Percentiles rank a stretch among this genome's conserved stretches.
phyloP scores from a whole-genome alignment of 352 stramenopile genomes.

The Blastocystis sp. region DNA sequence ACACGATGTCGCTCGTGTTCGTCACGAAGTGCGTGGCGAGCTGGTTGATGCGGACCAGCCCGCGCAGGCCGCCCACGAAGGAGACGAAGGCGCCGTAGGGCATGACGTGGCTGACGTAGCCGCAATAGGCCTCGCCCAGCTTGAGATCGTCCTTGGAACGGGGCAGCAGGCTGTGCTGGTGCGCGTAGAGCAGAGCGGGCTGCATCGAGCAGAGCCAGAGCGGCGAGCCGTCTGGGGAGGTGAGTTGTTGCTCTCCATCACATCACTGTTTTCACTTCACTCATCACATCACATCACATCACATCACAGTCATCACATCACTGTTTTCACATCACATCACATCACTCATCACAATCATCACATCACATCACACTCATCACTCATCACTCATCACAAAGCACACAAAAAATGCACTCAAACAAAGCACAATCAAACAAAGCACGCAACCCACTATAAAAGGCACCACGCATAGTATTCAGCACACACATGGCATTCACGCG shows the following conservation, averaged over 20 bases:
- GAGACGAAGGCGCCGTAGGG: slow-evolving; percentile 8
- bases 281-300: not conserved
- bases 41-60: not conserved
- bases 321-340: not conserved
- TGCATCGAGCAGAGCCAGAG: slow-evolving; percentile 50
- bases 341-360: not conserved
- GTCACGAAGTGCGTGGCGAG: not conserved
- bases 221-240: not conserved
- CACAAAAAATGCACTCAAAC: no score
- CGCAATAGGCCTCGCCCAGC: not conserved
- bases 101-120: slow-evolving; percentile 1
- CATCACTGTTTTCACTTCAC: not conserved
- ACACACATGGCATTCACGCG: slow-evolving; percentile 46
- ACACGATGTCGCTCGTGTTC: slow-evolving; percentile 13
- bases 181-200: not conserved
- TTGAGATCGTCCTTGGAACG: not conserved
- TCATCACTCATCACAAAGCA: no score
- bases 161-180: not conserved
- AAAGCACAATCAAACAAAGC: no score
- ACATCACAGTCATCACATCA: not conserved
- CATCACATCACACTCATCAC: not conserved
- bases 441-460: slow-evolving; percentile 12
- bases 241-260: not conserved
- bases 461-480: not conserved
- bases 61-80: slow-evolving; percentile 14